A percentile compares a stretch with the other conserved stretches of the same genome.
Conservation (phyloP, 192 early-diverging fungal species). For the Geranomyces variabilis region DNA sequence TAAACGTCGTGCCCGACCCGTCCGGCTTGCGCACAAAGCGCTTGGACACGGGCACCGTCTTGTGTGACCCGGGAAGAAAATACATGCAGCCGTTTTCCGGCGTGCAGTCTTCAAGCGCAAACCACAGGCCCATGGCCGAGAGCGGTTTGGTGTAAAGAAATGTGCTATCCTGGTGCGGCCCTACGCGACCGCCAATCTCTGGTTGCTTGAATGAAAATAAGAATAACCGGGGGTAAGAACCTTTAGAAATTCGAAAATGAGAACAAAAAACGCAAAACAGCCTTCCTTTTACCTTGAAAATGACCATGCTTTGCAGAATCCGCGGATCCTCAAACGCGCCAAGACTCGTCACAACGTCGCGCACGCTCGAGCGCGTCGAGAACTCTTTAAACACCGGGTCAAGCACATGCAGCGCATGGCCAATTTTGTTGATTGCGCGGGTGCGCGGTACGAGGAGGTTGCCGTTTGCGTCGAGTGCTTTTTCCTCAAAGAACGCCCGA, state of each 20-base stretch:
- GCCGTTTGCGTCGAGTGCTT: slow-evolving; percentile 71
- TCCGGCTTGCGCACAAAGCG: slow-evolving; percentile 65
- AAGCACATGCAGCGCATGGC: slow-evolving; percentile 81
- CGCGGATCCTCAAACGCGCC: slow-evolving; percentile 68
- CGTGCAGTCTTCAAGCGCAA: slow-evolving; percentile 92
- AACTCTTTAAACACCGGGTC: slow-evolving; percentile 77
- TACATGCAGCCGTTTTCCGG: slow-evolving; percentile 83
- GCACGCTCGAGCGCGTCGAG: slow-evolving; percentile 58
- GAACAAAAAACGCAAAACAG: background rate
- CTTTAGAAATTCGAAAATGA: too few relatives aligned
- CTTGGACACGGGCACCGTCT: slow-evolving; percentile 61
- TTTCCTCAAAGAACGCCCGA: slow-evolving; percentile 88
- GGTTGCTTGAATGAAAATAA: slow-evolving; percentile 57
- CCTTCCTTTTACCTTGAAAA: too few relatives aligned
- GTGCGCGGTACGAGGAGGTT: slow-evolving; percentile 63
- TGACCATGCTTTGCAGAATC: slow-evolving; percentile 90
- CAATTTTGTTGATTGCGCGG: slow-evolving; percentile 86
- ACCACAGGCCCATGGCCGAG: slow-evolving; percentile 87
- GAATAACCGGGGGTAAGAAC: too few relatives aligned
- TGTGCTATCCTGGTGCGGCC: slow-evolving; percentile 87
- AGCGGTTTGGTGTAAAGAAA: slow-evolving; percentile 88
- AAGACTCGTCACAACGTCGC: slow-evolving; percentile 58
- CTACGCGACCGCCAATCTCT: slow-evolving; percentile 69
- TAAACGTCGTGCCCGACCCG: slow-evolving; percentile 62
- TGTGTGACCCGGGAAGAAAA: slow-evolving; percentile 84